Evolutionary conservation across 2,329 filamentous ascomycete genomes (phyloP).

Genomic region (Clonostachys sp.): DNA sequence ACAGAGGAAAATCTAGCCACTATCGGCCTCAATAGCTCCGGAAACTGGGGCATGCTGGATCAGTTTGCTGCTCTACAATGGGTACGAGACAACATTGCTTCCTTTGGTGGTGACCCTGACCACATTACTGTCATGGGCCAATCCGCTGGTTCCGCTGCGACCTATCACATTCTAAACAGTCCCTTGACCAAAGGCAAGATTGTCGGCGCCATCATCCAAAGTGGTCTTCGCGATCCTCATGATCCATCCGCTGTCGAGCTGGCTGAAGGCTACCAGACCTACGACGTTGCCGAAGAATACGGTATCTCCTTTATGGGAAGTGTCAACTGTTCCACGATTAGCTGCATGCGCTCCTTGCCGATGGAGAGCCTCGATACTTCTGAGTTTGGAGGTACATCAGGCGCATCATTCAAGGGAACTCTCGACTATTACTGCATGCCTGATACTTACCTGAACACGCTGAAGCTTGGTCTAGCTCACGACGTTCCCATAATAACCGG

Average conservation of each 20-base stretch:
- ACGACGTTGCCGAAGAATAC: neutral
- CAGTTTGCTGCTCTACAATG: conserved; percentile 33
- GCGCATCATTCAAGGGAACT: conserved; percentile 2
- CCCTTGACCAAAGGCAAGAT: conserved; percentile 2
- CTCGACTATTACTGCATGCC: conserved; percentile 5
- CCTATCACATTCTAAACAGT: conserved; percentile 9
- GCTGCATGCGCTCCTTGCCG: neutral
- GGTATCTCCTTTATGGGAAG: neutral
- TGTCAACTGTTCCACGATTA: conserved; percentile 1
- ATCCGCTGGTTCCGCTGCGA: conserved; percentile 11
- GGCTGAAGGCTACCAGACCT: conserved; percentile 3
- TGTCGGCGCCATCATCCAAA: conserved; percentile 4
- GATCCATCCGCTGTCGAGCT: conserved; percentile 2
- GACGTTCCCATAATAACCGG: conserved; percentile 6
- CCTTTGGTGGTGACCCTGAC: conserved; percentile 43
- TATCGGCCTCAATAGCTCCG: conserved; percentile 8
- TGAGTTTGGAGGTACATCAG: neutral
- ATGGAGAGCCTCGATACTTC: neutral
- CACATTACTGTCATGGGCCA: conserved; percentile 42
- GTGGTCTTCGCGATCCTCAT: conserved; percentile 4
- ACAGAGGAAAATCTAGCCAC: conserved; percentile 18
- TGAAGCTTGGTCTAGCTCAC: conserved; percentile 4
- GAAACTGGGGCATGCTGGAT: conserved; percentile 6
- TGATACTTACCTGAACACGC: conserved; percentile 3
- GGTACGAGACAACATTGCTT: conserved; percentile 44